Base-by-base conservation (phyloP, 495 filamentous ascomycete genomes). In the Aspergillus homomorphus region DNA sequence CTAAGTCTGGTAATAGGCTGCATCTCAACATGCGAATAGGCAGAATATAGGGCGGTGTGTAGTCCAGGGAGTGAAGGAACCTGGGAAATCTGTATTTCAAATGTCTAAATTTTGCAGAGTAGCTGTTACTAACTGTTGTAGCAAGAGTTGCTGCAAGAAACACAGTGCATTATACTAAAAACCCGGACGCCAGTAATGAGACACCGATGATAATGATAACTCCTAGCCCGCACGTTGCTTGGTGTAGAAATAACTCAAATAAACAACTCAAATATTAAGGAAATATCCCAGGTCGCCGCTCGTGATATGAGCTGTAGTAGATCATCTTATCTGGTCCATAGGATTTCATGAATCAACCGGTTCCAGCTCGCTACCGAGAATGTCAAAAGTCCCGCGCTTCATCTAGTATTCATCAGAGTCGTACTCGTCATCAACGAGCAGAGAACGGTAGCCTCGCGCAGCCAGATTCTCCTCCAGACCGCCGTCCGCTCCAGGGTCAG, bases 391-490 rank as follows among this genome's bases (percentile, higher is more conserved):
- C 42, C 28, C 26, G 56, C 49, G 41, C 43, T 14, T 43, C 51
- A 51, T 50, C 59, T 76, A 82, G 53, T 79, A 80, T 63, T 80
- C 78, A 48, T 80, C 77, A 23, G 79, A 81, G 56, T 82, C 78
- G 60, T 82, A 80, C 56, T 74, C 76, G 44, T 80, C 78, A 59
- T 82, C 73, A 26, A 78, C 69, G 59, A 80, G 66, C 44, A 80
- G 64, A 20, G 80, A 77, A 16, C 79, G 72, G 62, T 83, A 83
- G 23, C 80, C 69, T 22, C 80, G 65, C 8, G 75, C 70, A 4
- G 76, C 78, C 54, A 97, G 75, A 67, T 98, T 92, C 61, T 94
- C 90, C 68, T 92, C 90, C 21, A 97, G 70, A 0, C 93, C 89
- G 1, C 90, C 91, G 45, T 89, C 89, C 26, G 84, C 85, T 62